Evolutionary conservation across 495 filamentous ascomycete genomes (phyloP).

Genomic region (Trichoderma gamsii): DNA sequence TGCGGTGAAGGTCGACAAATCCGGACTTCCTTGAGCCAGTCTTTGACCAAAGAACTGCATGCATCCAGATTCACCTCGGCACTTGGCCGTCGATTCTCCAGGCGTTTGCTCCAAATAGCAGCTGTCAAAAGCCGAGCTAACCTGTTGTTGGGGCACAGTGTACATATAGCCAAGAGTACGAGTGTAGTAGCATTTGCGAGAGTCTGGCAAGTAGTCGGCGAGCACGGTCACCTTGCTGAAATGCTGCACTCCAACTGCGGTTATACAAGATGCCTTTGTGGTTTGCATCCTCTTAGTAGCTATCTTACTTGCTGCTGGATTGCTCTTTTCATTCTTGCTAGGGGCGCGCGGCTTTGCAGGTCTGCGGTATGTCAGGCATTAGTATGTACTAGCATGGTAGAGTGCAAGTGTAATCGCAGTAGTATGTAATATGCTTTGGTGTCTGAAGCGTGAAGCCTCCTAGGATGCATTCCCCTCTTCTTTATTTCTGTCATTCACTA

Average conservation of each 20-base stretch:
- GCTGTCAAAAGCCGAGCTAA: slow-evolving; percentile 9
- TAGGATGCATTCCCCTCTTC: background rate
- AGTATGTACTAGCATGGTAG: too few relatives aligned
- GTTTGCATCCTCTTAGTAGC: background rate
- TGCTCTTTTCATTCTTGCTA: background rate
- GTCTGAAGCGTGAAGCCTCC: background rate
- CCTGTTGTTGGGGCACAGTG: background rate
- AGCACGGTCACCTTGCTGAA: background rate
- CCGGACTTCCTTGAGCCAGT: background rate
- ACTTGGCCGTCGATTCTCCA: background rate
- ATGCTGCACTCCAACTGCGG: background rate
- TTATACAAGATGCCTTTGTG: background rate
- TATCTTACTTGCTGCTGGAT: background rate
- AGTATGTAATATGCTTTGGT: too few relatives aligned
- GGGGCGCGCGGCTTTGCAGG: too few relatives aligned
- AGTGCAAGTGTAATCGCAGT: too few relatives aligned
- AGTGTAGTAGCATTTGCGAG: background rate
- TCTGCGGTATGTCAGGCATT: too few relatives aligned
- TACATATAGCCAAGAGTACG: background rate
- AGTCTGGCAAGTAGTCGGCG: slow-evolving; percentile 6
- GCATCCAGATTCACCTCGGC: slow-evolving; percentile 6
- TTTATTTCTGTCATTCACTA: slow-evolving; percentile 5
- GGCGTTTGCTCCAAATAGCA: background rate
- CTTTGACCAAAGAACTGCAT: background rate
- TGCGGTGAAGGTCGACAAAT: background rate